Evolutionary conservation across 306 rosid genomes (phyloP), one percentile per base, ranked within the genome.

Genomic region (Prunus mume): DNA sequence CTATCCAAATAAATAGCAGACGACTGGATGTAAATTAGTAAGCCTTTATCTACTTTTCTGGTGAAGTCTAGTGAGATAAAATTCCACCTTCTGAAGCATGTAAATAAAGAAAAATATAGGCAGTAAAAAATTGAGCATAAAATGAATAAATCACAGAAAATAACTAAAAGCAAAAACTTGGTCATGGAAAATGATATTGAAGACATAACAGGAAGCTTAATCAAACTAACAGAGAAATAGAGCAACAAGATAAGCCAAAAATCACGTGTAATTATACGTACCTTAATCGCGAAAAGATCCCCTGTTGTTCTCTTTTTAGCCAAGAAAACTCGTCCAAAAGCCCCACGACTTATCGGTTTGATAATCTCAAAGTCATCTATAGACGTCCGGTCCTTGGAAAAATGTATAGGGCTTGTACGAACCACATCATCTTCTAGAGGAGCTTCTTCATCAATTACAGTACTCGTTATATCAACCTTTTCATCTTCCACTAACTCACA

Each of bases 281-380:
- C 99, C 96, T 95, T 95, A 83, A 95, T 95, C 0, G 99, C 99
- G 85, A 95, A 95, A 68, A 95, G 96, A 82, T 95, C 99, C 69
- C 99, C 99, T 9, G 99, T 95, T 27, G 95, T 90, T 86, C 99
- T 91, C 92, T 95, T 95, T 83, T 90, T 90, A 79, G 99, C 99
- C 86, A 95, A 82, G 86, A 95, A 95, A 86, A 95, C 99, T 85
- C 99, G 90, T 79, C 99, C 99, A 85, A 95, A 95, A 85, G 99
- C 99, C 75, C 99, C 99, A 60, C 99, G 97, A 66, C 99, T 95
- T 60, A 95, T 95, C 41, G 99, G 98, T 74, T 92, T 95, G 79
- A 95, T 95, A 79, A 92, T 95, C 87, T 88, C 99, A 83, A 95
- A 95, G 83, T 92, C 96, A 54, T 95, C 99, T 73, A 95, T 95